phyloP scores from a whole-genome alignment of 2,329 filamentous ascomycete genomes.

The Passalora sequoiae region DNA sequence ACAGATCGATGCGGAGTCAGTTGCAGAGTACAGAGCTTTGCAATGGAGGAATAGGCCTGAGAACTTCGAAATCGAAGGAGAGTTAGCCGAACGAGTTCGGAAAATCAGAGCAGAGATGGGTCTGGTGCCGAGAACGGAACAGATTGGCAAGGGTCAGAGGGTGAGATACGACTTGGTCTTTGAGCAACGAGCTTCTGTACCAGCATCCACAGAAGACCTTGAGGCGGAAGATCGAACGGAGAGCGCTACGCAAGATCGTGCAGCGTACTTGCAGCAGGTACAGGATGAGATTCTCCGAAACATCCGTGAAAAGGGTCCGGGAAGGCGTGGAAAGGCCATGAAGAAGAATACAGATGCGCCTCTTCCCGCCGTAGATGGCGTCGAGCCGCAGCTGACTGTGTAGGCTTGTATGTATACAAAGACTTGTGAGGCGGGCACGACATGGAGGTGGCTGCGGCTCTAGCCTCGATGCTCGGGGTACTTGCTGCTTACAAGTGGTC shows the following conservation, averaged over 20 bases:
- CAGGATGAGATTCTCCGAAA: too few species aligned
- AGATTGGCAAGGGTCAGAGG: not conserved
- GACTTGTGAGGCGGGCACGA: too few species aligned
- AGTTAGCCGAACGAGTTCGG: not conserved
- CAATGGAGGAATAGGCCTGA: constrained; percentile 1
- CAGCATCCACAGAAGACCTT: not conserved
- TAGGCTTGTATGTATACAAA: not conserved
- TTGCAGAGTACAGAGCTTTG: constrained; percentile 1
- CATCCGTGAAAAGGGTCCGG: too few species aligned
- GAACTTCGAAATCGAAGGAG: not conserved
- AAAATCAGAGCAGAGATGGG: constrained; percentile 3
- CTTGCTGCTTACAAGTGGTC: too few species aligned
- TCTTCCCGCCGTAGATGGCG: not conserved
- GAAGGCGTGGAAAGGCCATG: constrained; percentile 1
- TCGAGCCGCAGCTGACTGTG: not conserved
- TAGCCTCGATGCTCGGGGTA: too few species aligned
- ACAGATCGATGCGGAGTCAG: not conserved
- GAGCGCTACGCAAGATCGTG: too few species aligned
- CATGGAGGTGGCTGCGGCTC: too few species aligned
- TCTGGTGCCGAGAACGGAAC: not conserved
- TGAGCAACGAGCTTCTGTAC: not conserved
- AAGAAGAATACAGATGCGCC: constrained; percentile 2
- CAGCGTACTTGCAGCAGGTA: too few species aligned
- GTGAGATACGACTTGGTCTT: too few species aligned
- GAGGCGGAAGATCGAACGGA: too few species aligned